Percentiles rank a stretch among this genome's conserved stretches.
Evolutionary conservation across 2,329 filamentous ascomycete species (phyloP).

Genomic region (Huntiella moniliformis): DNA sequence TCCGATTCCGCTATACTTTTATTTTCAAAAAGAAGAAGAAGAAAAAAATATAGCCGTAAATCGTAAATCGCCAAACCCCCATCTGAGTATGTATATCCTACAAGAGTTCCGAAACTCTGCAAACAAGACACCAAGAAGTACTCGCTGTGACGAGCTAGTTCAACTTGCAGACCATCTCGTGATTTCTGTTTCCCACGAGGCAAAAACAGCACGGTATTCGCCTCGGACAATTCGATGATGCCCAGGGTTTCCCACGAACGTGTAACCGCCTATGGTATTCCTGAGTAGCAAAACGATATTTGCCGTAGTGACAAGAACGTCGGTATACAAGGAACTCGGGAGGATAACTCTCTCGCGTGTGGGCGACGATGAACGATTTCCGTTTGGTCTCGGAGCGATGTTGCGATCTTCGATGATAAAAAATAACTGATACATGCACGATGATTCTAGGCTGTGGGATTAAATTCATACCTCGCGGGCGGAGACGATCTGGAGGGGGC

Average conservation of each 20-base stretch:
- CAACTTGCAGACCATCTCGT: no score
- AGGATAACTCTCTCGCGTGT: conserved; percentile 9
- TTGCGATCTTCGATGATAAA: conserved; percentile 5
- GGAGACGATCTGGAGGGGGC: conserved; percentile 96
- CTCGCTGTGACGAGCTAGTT: not conserved
- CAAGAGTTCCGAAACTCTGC: conserved; percentile 1
- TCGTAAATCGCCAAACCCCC: conserved; percentile 13
- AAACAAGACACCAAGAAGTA: not conserved
- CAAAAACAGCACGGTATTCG: no score
- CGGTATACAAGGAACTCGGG: not conserved
- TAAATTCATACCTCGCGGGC: conserved; percentile 85
- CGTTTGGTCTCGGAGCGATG: conserved; percentile 12
- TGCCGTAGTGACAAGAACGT: no score
- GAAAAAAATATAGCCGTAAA: conserved; percentile 14
- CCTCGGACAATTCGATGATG: no score
- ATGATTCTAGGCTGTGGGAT: not conserved
- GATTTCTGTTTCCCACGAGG: no score
- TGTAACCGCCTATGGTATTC: conserved; percentile 4
- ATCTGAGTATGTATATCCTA: conserved; percentile 10
- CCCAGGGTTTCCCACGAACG: no score
- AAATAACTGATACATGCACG: not conserved
- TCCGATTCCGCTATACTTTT: conserved; percentile 37
- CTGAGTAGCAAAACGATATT: not conserved
- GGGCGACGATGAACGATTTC: conserved; percentile 9
- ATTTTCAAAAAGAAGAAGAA: conserved; percentile 13